phyloP scores from a whole-genome alignment of 352 stramenopile genomes.

The Blastocystis sp. region DNA sequence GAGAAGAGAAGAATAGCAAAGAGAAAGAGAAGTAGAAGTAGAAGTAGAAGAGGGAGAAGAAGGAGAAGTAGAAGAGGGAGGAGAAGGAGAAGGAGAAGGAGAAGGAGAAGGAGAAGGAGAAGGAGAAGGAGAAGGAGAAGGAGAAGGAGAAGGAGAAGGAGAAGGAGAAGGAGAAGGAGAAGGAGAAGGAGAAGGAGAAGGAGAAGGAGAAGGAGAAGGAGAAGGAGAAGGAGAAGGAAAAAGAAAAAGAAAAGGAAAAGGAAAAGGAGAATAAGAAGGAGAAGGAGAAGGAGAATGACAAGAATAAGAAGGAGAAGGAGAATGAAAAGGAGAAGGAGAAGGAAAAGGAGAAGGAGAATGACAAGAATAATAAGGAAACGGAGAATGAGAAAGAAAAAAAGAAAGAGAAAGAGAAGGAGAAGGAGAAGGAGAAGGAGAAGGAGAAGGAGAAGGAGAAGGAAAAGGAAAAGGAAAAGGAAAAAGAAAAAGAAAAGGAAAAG shows the following conservation, averaged over 20 bases:
- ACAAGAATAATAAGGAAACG: too few relatives aligned
- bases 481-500: not conserved
- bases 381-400: too few relatives aligned
- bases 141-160: not conserved
- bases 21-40: not conserved
- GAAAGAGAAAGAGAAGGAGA: not conserved
- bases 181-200: not conserved
- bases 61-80: not conserved
- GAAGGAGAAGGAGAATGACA: too few relatives aligned
- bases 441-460: not conserved
- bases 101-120: not conserved
- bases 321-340: not conserved
- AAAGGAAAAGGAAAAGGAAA: not conserved
- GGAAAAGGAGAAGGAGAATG: too few relatives aligned
- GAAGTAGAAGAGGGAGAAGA: not conserved
- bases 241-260: constrained; percentile 1
- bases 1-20: too few relatives aligned
- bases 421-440: not conserved
- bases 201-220: not conserved
- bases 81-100: not conserved
- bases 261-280: too few relatives aligned
- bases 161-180: not conserved
- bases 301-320: too few relatives aligned
- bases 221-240: not conserved
- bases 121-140: not conserved